Conservation (phyloP, 352 stramenopile species). For the Globisporangium parvum region DNA sequence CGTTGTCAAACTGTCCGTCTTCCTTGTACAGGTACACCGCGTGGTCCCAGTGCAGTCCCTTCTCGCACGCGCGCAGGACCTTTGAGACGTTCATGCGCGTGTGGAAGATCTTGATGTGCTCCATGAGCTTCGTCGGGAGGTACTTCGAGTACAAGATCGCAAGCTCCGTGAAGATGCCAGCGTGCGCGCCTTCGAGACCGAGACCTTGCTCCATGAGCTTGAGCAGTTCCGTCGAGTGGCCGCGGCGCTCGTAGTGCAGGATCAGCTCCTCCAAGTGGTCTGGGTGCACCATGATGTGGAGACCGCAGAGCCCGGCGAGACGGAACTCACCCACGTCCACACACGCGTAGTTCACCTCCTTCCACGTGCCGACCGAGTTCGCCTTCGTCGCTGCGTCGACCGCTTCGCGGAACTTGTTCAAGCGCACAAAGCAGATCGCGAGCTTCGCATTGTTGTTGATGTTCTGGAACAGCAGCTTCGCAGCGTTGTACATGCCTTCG, state of each 20-base stretch:
- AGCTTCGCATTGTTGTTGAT: conserved; percentile 99
- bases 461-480: conserved; percentile 98
- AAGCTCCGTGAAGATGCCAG: conserved; percentile 99
- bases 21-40: conserved; percentile 99
- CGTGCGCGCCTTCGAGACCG: conserved; percentile 97
- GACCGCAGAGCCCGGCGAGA: conserved; percentile 95
- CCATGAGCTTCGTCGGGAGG: conserved; percentile 98
- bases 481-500: conserved; percentile 98
- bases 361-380: conserved; percentile 99
- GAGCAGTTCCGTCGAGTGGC: conserved; percentile 95
- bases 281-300: conserved; percentile 99
- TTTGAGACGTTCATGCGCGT: conserved; percentile 99
- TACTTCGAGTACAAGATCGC: conserved; percentile 99
- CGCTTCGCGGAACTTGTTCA: conserved; percentile 98
- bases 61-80: conserved; percentile 96
- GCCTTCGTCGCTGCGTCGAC: conserved; percentile 98
- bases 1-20: conserved; percentile 98
- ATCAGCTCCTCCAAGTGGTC: conserved; percentile 99
- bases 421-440: conserved; percentile 98
- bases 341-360: conserved; percentile 99
- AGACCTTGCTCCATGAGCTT: conserved; percentile 99
- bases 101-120: conserved; percentile 99
- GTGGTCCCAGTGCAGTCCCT: conserved; percentile 97
- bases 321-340: conserved; percentile 97
- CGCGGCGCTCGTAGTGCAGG: conserved; percentile 97